phyloP scores from a whole-genome alignment of 2,329 filamentous ascomycete genomes.

The Fusarium cyanostomum region DNA sequence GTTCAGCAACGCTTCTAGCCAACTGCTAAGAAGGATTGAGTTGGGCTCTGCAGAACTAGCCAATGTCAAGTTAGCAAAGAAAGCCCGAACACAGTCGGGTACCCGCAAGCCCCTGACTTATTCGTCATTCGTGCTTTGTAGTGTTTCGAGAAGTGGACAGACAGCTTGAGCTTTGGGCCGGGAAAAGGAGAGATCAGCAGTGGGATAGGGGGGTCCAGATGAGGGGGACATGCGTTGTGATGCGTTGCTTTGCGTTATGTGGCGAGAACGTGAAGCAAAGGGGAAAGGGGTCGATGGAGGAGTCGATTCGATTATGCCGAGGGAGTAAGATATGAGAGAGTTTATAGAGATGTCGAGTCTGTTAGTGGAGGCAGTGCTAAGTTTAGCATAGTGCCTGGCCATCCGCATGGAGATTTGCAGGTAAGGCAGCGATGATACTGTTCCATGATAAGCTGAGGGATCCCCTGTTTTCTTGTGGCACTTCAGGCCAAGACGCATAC shows the following conservation, averaged over 20 bases:
- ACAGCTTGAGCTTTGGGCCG: background rate
- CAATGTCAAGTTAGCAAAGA: background rate
- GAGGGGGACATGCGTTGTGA: constrained; percentile 9
- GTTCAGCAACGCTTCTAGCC: background rate
- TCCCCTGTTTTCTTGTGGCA: constrained; percentile 10
- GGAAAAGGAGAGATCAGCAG: constrained; percentile 16
- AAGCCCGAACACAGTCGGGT: background rate
- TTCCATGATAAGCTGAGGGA: background rate
- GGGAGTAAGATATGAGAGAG: constrained; percentile 13
- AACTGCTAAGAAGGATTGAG: background rate
- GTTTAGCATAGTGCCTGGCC: background rate
- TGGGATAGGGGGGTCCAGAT: constrained; percentile 2
- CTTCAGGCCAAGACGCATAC: constrained; percentile 24
- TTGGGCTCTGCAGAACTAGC: constrained; percentile 15
- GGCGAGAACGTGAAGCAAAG: constrained; percentile 5
- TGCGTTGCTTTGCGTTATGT: constrained; percentile 20
- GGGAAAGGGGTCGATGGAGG: background rate
- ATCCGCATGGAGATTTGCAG: background rate
- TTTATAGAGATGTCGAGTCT: constrained; percentile 14
- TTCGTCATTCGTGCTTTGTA: constrained; percentile 10
- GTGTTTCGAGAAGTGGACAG: constrained; percentile 15
- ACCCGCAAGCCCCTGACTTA: background rate
- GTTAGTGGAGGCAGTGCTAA: constrained; percentile 3
- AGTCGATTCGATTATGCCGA: background rate
- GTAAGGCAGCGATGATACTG: background rate